Conservation (phyloP, 2,329 filamentous ascomycete genomes). For the Aureobasidium sp. region DNA sequence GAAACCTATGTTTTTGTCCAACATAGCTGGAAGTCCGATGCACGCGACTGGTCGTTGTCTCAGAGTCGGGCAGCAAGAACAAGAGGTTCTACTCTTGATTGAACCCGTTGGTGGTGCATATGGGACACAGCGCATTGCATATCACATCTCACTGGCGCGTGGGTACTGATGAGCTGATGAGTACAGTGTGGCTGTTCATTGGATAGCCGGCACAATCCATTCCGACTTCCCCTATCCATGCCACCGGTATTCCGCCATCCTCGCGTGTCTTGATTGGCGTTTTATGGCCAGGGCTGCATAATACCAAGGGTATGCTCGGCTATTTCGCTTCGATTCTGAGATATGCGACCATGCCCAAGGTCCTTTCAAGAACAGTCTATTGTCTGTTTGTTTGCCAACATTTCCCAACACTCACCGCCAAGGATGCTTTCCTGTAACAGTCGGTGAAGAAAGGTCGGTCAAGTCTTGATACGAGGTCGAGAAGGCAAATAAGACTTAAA, state of each 20-base stretch:
- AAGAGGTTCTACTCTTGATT: not conserved
- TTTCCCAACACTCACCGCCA: not conserved
- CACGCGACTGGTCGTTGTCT: not conserved
- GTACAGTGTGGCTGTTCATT: not conserved
- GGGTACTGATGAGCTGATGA: not conserved
- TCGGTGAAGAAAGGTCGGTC: not conserved
- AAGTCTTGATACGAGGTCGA: not conserved
- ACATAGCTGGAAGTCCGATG: not conserved
- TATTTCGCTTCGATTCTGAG: not conserved
- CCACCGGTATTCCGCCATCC: not conserved
- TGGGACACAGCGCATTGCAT: not conserved
- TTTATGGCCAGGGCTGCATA: not conserved
- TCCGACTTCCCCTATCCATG: conserved; percentile 5
- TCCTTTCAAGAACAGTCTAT: not conserved
- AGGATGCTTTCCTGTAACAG: not conserved
- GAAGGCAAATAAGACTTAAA: not conserved
- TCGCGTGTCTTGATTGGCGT: conserved; percentile 12
- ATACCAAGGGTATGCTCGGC: not conserved
- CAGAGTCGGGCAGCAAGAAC: not conserved
- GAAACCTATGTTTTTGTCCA: not conserved
- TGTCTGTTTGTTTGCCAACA: not conserved
- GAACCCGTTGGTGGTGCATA: not conserved
- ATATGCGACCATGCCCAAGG: conserved; percentile 3
- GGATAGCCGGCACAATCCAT: not conserved
- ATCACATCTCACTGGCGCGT: not conserved